Conservation (phyloP, 2,329 filamentous ascomycete species). For the Fusarium acutatum region DNA sequence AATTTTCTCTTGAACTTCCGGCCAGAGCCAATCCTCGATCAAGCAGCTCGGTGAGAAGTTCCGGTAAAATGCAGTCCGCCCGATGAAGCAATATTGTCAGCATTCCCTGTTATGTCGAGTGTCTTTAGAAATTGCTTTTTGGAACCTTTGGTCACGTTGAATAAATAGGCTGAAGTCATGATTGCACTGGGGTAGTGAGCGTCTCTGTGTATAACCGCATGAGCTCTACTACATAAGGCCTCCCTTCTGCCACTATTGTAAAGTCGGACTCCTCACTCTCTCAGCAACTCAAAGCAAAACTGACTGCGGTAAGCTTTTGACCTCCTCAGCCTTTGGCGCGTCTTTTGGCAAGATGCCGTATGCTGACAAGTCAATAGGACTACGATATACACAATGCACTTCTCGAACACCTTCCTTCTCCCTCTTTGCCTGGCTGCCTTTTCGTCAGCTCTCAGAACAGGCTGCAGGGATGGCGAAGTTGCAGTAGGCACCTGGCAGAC, state of each 20-base stretch:
- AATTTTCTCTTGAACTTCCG: rapidly evolving
- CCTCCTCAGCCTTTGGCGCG: background rate
- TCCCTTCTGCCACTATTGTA: background rate
- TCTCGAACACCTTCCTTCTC: background rate
- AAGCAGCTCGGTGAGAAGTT: too few species aligned
- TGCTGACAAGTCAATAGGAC: background rate
- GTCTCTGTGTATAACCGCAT: background rate
- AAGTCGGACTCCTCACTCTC: background rate
- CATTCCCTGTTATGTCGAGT: background rate
- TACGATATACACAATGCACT: background rate
- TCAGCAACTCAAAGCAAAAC: too few species aligned
- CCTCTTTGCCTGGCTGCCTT: background rate
- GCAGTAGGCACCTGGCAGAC: background rate
- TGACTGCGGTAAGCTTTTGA: background rate
- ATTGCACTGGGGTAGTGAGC: background rate
- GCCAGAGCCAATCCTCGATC: background rate
- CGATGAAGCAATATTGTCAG: background rate
- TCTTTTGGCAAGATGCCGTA: rapidly evolving
- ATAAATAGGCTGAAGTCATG: background rate
- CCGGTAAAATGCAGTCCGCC: background rate
- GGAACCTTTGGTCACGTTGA: background rate
- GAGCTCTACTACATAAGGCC: background rate
- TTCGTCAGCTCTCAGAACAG: background rate
- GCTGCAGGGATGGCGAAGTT: background rate
- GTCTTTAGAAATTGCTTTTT: background rate